Percentiles rank a stretch among this genome's conserved stretches.
These are phyloP conservation scores for Solanum chiquidenum DNA, from an alignment of 257 asterid genomes.

Conservation along the genomic window DNA sequence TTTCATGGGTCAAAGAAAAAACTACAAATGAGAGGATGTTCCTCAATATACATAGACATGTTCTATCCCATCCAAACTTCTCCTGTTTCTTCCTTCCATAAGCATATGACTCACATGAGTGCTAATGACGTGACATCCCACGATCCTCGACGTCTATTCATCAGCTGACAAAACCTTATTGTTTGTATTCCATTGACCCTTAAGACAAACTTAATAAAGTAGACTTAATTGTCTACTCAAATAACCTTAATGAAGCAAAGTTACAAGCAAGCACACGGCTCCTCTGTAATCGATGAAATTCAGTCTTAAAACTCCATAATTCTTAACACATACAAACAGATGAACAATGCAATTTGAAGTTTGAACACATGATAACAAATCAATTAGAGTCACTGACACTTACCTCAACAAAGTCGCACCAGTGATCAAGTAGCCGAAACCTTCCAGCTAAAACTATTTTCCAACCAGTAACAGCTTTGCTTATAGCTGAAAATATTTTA, in stretches of 20 bases:
- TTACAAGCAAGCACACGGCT: background rate
- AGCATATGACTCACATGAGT: background rate
- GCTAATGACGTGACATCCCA: background rate
- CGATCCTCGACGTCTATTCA: background rate
- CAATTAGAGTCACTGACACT: background rate
- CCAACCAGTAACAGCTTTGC: slow-evolving; percentile 89
- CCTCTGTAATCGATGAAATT: background rate
- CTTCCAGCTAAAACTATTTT: slow-evolving; percentile 82
- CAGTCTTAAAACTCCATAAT: background rate
- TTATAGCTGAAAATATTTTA: slow-evolving; percentile 58
- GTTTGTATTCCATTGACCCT: background rate
- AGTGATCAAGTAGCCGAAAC: slow-evolving; percentile 74
- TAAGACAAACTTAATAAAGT: background rate
- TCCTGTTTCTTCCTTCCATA: background rate
- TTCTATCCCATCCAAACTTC: background rate
- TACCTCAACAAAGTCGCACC: slow-evolving; percentile 95
- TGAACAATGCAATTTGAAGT: background rate
- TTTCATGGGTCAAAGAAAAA: background rate
- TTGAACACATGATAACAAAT: background rate
- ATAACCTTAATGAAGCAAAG: background rate
- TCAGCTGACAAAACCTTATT: background rate
- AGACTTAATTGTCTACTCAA: background rate
- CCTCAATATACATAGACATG: background rate
- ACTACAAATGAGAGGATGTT: background rate
- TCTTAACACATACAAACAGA: background rate